Base-by-base conservation (phyloP, 169 alveolate genomes). In the Blepharisma undulans region DNA sequence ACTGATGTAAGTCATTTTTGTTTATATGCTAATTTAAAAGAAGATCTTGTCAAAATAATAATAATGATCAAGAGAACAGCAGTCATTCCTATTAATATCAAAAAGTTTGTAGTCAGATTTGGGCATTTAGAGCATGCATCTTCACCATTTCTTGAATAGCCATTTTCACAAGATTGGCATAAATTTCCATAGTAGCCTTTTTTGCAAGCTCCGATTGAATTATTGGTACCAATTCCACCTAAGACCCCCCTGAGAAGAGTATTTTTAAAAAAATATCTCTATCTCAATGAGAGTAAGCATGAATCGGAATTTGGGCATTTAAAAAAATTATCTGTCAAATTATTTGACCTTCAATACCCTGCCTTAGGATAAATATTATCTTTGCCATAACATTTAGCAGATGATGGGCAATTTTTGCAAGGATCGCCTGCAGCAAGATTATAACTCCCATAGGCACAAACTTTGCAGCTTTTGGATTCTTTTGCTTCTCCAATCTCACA, bases 291-390 rank as follows among this genome's bases (percentile, higher is more conserved):
- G n/a, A n/a, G n/a, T n/a, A n/a, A 14, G 76, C 93, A 90, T 10
- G 80, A 30, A 21, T 25, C 2, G 4, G 84, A 72, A 14, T n/a
- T 82, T 12, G 30, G 27, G 48, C 93, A 90, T 27, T 66, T 30
- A 33, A 66, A 18, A 22, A 90, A 61, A 8, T 81, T 32, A 27
- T 90, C 93, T 19, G 90, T 34, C 29, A 36, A n/a, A 27, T 81
- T 90, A 6, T 61, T 21, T 30, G 32, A 22, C 72, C 93, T 90
- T 74, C 93, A 90, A 72, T 90, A 90, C 3, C 93, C 93, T 71
- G 36, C n/a, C 5, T 79, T 72, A 19, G 89, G 86, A 30, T 80
- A 59, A 14, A 90, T 90, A 18, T 61, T 66, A 33, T 21, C 7
- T 25, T 27, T 22, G 18, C 91, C 91, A 61, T 27, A 86, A 10